Percentiles rank a stretch among this genome's conserved stretches.
phyloP scores from a whole-genome alignment of 1,284 basidiomycete species.

The Sutorius eximius region DNA sequence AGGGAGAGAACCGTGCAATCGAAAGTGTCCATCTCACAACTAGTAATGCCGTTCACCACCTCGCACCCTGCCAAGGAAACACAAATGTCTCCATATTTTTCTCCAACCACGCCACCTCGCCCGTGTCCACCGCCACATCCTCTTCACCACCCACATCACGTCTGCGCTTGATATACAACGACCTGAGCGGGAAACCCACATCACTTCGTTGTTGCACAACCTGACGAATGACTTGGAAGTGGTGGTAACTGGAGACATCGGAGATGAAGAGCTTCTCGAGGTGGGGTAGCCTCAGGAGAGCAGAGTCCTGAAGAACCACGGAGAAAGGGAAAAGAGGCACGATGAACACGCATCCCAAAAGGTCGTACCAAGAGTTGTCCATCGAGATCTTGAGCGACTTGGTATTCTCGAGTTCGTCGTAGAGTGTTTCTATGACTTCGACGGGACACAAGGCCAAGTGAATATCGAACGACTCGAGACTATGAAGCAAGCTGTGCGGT shows the following conservation, averaged over 20 bases:
- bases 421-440: background rate
- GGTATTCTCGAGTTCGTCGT: background rate
- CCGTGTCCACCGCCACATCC: background rate
- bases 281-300: background rate
- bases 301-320: background rate
- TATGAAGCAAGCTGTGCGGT: background rate
- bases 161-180: background rate
- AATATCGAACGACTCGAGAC: background rate
- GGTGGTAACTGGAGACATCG: background rate
- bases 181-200: background rate
- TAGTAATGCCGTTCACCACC: background rate
- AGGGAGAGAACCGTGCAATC: background rate
- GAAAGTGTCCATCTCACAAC: background rate
- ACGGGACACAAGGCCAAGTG: background rate
- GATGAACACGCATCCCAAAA: background rate
- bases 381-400: background rate
- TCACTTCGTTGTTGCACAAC: background rate
- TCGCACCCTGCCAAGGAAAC: background rate
- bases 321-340: background rate
- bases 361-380: background rate
- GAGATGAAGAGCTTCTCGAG: background rate
- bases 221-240: background rate
- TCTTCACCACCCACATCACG: background rate
- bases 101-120: background rate
- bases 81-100: background rate